Evolutionary conservation across 192 early-diverging fungal genomes (phyloP).

Genomic region (Coemansia sp.): DNA sequence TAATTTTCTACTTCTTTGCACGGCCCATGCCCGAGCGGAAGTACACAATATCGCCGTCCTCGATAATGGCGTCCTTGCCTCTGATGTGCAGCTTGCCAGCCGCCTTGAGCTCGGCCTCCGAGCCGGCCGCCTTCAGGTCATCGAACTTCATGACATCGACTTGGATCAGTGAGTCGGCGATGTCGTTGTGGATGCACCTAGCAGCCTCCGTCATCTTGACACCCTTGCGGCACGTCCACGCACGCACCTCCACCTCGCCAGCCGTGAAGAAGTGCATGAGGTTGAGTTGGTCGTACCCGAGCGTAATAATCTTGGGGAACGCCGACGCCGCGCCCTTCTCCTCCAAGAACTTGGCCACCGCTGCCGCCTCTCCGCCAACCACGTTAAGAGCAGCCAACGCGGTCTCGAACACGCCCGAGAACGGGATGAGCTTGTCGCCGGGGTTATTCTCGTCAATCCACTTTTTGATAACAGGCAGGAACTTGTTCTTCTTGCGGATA

Average conservation of each 20-base stretch:
- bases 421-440: constrained; percentile 89
- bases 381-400: constrained; percentile 56
- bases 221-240: constrained; percentile 86
- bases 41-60: constrained; percentile 92
- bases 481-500: constrained; percentile 94
- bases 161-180: constrained; percentile 89
- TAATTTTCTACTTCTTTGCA: constrained; percentile 40
- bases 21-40: constrained; percentile 59
- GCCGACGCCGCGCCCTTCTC: constrained; percentile 67
- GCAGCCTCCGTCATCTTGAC: constrained; percentile 91
- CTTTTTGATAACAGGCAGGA: constrained; percentile 82
- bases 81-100: constrained; percentile 88
- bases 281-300: constrained; percentile 86
- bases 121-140: constrained; percentile 81
- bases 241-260: constrained; percentile 87
- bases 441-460: constrained; percentile 93
- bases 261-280: constrained; percentile 95
- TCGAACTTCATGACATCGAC: constrained; percentile 90
- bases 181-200: constrained; percentile 87
- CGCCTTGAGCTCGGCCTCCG: constrained; percentile 88
- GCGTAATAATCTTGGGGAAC: constrained; percentile 87
- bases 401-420: constrained; percentile 82
- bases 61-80: constrained; percentile 90
- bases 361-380: constrained; percentile 53
- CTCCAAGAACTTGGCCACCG: constrained; percentile 64